Conservation (phyloP, 257 asterid species). For the Anisodus tanguticus region DNA sequence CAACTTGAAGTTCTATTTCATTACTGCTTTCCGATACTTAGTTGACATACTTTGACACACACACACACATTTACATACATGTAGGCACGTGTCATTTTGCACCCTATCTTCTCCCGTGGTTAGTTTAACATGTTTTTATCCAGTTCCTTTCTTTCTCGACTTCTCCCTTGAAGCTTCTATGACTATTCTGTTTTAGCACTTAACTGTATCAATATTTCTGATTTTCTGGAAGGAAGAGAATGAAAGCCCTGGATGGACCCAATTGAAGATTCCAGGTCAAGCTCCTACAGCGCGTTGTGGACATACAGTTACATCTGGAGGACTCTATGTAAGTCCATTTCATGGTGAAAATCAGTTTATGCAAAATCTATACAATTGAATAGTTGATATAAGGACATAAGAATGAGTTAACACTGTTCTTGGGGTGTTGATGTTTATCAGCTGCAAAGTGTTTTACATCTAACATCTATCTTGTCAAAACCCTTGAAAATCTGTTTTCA, state of each 20-base stretch:
- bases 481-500: neutral
- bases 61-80: neutral
- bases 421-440: constrained; percentile 7
- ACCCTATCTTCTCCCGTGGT: neutral
- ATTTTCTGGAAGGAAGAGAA: constrained; percentile 88
- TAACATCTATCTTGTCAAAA: neutral
- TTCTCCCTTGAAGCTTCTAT: constrained; percentile 17
- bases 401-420: constrained; percentile 4
- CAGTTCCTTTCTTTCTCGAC: neutral
- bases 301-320: constrained; percentile 96
- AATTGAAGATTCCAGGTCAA: constrained; percentile 98
- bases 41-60: neutral
- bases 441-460: neutral
- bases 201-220: neutral
- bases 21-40: neutral
- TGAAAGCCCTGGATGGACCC: constrained; percentile 99
- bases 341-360: constrained; percentile 1
- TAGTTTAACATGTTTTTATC: neutral
- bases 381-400: neutral
- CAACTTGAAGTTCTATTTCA: neutral
- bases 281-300: constrained; percentile 98
- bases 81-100: neutral
- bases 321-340: constrained; percentile 65
- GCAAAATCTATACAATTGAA: neutral
- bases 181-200: constrained; percentile 11